Evolutionary conservation across 139 green algal species (phyloP), one percentile per base, ranked within the genome.

Genomic region (Ettlia oleoabundans): DNA sequence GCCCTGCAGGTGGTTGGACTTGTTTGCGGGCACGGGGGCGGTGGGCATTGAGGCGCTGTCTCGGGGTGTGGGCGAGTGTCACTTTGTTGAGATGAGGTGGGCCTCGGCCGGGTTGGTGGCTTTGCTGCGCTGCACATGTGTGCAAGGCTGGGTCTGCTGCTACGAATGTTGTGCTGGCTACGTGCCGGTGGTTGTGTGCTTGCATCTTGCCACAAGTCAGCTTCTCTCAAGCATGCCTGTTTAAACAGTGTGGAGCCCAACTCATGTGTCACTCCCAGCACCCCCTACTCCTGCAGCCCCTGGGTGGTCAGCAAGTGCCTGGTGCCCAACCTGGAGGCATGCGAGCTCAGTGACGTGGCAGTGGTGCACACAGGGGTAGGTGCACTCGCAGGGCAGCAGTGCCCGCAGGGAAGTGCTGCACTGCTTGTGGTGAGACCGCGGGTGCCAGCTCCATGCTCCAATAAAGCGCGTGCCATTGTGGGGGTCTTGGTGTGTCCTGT

Each of bases 41-140:
- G 85, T 92, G 35, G 89, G 87, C 41, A 78, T 92, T 13, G 89
- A 92, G 89, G 93, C 91, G 3, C 69, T 94, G 38, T 95, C 91
- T 0, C 77, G 92, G 1, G 89, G 89, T 26, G 77, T 82, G 19
- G 53, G 67, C 43, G 37, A 96, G 85, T 82, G 81, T 1, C 93
- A 98, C 88, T 98, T 98, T 88, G 90, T 98, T 28, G 95, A 98
- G 81, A 86, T 96, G 65, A 87, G 72, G 72, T 78, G 72, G 21
- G 72, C 10, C 13, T 24, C 13, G 10, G 47, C 47, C 15, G 47
- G 47, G 10, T 10, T 15, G 10, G 47, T 10, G 15, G 47, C 47
- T 58, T 10, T 10, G 13, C 47, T 58, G 47, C 10, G 15, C 47
- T 58, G 47, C 47, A 58, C 15, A 24, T 10, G 13, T 58, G 47